phyloP scores from a whole-genome alignment of 768 basidiomycete species.

The Auriscalpium orientale region DNA sequence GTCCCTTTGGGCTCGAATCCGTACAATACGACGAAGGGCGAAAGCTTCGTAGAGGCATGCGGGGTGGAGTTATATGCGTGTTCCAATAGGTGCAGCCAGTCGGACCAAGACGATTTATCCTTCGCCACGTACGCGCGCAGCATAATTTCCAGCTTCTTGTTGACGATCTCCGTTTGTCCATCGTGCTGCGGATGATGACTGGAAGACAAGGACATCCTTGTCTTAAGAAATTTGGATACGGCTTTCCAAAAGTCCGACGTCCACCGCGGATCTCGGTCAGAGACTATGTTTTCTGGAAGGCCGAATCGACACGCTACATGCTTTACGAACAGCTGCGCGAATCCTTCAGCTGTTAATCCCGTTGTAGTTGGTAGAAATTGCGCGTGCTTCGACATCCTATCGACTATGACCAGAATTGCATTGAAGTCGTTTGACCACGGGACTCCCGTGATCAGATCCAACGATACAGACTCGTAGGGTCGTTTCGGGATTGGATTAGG shows the following conservation, averaged over 20 bases:
- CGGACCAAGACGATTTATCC: neutral
- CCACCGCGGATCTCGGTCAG: neutral
- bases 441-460: slow-evolving; percentile 6
- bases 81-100: neutral
- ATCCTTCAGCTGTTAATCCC: neutral
- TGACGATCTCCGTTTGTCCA: slow-evolving; percentile 16
- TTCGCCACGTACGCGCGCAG: slow-evolving; percentile 10
- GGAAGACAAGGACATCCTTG: neutral
- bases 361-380: slow-evolving; percentile 21
- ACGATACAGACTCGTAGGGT: slow-evolving; percentile 11
- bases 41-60: slow-evolving; percentile 12
- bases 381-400: slow-evolving; percentile 23
- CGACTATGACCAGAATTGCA: slow-evolving; percentile 12
- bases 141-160: slow-evolving; percentile 11
- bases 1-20: slow-evolving; percentile 8
- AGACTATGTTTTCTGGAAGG: neutral
- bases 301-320: slow-evolving; percentile 2
- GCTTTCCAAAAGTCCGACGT: slow-evolving; percentile 2
- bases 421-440: slow-evolving; percentile 9
- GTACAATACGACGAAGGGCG: slow-evolving; percentile 15
- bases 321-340: slow-evolving; percentile 5
- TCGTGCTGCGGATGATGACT: neutral
- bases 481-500: slow-evolving; percentile 7
- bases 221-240: neutral
- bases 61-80: slow-evolving; percentile 12